Evolutionary conservation across 2,329 filamentous ascomycete species (phyloP), one percentile per base, ranked within the genome.

Genomic region (Fusarium agapanthi): DNA sequence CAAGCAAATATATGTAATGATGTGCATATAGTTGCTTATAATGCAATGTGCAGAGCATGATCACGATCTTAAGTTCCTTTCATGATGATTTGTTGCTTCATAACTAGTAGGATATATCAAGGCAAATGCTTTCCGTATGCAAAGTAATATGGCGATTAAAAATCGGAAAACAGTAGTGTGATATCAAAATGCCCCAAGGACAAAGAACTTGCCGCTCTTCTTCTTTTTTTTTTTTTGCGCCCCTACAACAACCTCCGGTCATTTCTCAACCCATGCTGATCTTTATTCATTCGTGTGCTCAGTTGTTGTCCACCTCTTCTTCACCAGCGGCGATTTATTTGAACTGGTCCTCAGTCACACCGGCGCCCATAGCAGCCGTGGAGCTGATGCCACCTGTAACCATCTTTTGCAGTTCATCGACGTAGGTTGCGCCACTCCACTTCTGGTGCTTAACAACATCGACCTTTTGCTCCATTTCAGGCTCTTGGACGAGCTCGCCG

Each of bases 381-480:
- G 91, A 95, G 82, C 91, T 95, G 63, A 98, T 91, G 73, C 96
- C 96, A 5, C 96, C 96, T 9, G 91, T 95, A 38, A 99, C 93
- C 95, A 99, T 98, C 89, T 97, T 97, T 83, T 97, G 86, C 85
- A 98, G 80, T 83, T 97, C 95, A 81, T 99, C 96, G 26, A 95
- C 93, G 81, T 98, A 98, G 75, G 93, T 95, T 28, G 96, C 96
- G 55, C 96, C 96, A 78, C 90, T 94, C 96, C 96, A 99, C 85
- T 98, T 99, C 89, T 99, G 96, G 86, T 99, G 96, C 84, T 94
- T 98, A 73, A 99, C 94, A 43, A 99, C 96, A 81, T 99, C 96
- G 69, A 98, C 91, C 69, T 92, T 92, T 67, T 88, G 88, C 71
- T 93, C 94, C 87, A 98, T 98, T 88, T 99, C 96, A 20, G 96